Evolutionary conservation across 208 protist genomes (phyloP).

Genomic region (Acanthamoeba triangularis): DNA sequence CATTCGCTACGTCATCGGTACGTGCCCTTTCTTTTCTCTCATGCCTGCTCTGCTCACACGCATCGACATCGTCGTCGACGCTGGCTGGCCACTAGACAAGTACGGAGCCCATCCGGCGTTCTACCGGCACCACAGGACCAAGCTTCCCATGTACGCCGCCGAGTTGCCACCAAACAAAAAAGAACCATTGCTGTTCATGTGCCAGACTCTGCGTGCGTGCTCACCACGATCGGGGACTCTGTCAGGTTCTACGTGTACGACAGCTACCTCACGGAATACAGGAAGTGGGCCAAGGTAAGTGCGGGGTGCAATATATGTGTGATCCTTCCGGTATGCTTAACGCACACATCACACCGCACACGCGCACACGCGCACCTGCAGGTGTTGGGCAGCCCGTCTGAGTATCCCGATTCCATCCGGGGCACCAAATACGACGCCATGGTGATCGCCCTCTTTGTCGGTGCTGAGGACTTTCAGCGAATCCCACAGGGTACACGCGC

Average conservation of each 20-base stretch:
- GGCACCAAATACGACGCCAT: conserved; percentile 82
- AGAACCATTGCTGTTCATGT: too few species aligned
- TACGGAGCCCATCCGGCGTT: conserved; percentile 76
- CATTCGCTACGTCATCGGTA: conserved; percentile 35
- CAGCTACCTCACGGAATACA: conserved; percentile 82
- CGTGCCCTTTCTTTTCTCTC: not conserved
- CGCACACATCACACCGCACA: not conserved
- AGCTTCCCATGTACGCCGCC: conserved; percentile 31
- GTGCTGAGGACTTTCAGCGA: not conserved
- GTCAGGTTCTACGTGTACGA: conserved; percentile 82
- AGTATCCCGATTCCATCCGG: conserved; percentile 57
- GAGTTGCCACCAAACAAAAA: not conserved
- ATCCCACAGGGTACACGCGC: conserved; percentile 9
- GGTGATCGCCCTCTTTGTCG: conserved; percentile 80
- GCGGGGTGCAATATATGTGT: not conserved
- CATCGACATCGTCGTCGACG: too few species aligned
- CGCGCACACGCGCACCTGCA: not conserved
- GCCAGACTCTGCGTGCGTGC: too few species aligned
- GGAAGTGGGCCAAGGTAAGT: conserved; percentile 81
- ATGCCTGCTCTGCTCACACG: too few species aligned
- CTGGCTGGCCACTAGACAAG: not conserved
- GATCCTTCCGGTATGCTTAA: not conserved
- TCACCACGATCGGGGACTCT: not conserved
- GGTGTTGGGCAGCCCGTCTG: not conserved
- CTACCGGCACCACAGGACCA: conserved; percentile 64